phyloP scores from a whole-genome alignment of 1,284 basidiomycete genomes.

The Ceratobasidium sp. region DNA sequence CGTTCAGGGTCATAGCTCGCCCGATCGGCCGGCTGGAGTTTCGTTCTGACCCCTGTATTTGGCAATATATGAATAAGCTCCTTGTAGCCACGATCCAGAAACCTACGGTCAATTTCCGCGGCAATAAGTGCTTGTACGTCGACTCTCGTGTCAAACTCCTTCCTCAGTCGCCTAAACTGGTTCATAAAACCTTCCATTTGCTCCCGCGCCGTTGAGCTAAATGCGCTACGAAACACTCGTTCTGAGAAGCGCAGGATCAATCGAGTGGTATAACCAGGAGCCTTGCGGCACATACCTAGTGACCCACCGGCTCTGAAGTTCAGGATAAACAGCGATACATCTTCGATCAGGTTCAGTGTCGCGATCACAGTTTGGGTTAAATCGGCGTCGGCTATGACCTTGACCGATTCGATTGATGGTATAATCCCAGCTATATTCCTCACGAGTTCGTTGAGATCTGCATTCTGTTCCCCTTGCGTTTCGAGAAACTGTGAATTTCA shows the following conservation, averaged over 20 bases:
- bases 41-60: too few species aligned
- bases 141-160: not conserved
- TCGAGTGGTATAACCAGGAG: not conserved
- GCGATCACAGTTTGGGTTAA: not conserved
- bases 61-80: too few species aligned
- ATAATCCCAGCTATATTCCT: not conserved
- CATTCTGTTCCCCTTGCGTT: not conserved
- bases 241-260: not conserved
- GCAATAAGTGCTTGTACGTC: not conserved
- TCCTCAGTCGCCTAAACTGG: not conserved
- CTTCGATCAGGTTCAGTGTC: not conserved
- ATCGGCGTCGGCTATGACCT: not conserved
- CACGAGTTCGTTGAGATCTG: not conserved
- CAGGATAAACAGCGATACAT: slow-evolving; percentile 1
- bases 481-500: not conserved
- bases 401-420: not conserved
- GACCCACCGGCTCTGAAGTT: not conserved
- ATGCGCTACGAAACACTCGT: not conserved
- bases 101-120: not conserved
- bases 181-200: not conserved
- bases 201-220: not conserved
- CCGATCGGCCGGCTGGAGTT: not conserved
- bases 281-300: too few species aligned
- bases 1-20: not conserved
- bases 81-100: too few species aligned